Evolutionary conservation across 177 flowering plant genomes (phyloP).

Genomic region (Telopea speciosissima): DNA sequence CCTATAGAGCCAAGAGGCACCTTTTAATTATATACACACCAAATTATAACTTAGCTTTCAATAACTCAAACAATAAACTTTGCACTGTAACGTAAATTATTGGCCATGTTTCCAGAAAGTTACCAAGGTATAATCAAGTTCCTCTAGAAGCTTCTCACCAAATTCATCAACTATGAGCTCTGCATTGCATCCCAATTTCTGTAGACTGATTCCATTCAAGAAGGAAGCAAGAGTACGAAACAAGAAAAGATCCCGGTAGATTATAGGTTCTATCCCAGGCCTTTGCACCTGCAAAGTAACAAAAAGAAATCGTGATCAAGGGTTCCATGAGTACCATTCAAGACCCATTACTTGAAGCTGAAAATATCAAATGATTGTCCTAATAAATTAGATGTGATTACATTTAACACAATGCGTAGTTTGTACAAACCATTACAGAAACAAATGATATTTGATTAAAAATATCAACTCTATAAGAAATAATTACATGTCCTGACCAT

Average conservation of each 20-base stretch:
- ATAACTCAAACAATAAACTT: not conserved
- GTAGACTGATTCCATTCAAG: slow-evolving; percentile 90
- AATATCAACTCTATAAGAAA: too few species aligned
- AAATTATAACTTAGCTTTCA: not conserved
- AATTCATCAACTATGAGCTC: slow-evolving; percentile 99
- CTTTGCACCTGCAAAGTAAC: slow-evolving; percentile 69
- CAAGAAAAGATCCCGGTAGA: slow-evolving; percentile 90
- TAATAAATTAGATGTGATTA: not conserved
- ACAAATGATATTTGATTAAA: too few species aligned
- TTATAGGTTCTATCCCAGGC: slow-evolving; percentile 92
- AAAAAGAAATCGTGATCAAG: not conserved
- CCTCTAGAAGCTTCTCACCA: slow-evolving; percentile 98
- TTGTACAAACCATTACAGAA: not conserved
- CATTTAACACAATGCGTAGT: not conserved
- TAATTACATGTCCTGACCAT: too few species aligned
- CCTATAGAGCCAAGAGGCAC: not conserved
- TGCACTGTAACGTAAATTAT: not conserved
- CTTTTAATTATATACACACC: not conserved
- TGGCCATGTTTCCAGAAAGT: slow-evolving; percentile 2
- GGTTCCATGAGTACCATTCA: not conserved
- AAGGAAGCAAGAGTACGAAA: slow-evolving; percentile 95
- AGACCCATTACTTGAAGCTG: too few species aligned
- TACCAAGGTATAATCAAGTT: slow-evolving; percentile 98
- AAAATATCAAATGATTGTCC: not conserved
- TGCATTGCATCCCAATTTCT: slow-evolving; percentile 97